Conservation (phyloP, 768 basidiomycete genomes). For the Termitomyces sp. region DNA sequence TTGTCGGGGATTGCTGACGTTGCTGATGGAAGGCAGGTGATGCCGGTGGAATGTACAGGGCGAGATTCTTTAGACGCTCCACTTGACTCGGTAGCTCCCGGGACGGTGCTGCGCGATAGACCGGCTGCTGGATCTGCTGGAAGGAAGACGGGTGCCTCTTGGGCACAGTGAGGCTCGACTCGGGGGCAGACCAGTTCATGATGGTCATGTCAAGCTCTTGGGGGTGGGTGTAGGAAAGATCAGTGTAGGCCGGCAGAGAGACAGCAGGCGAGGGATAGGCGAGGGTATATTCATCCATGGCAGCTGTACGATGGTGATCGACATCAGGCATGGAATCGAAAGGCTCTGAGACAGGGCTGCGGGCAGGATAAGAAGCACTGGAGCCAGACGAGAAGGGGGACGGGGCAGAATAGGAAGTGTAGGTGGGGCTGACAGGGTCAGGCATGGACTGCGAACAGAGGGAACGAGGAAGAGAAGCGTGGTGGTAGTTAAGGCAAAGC, state of each 20-base stretch:
- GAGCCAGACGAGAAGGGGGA: conserved; percentile 37
- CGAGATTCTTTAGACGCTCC: conserved; percentile 14
- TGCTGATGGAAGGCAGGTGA: conserved; percentile 12
- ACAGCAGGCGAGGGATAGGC: conserved; percentile 11
- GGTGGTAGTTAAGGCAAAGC: conserved; percentile 8
- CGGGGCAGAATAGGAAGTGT: conserved; percentile 28
- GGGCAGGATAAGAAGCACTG: conserved; percentile 22
- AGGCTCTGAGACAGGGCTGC: conserved; percentile 33
- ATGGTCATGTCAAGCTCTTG: conserved; percentile 15
- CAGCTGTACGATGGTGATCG: conserved; percentile 1
- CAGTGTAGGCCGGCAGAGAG: conserved; percentile 14
- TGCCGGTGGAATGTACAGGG: conserved; percentile 15
- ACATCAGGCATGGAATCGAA: conserved; percentile 9
- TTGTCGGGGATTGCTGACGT: conserved; percentile 11
- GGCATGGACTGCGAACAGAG: conserved; percentile 14
- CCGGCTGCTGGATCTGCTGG: conserved; percentile 9
- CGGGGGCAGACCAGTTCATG: conserved; percentile 12
- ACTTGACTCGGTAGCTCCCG: conserved; percentile 12
- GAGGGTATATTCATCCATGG: conserved; percentile 9
- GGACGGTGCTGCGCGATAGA: conserved; percentile 8
- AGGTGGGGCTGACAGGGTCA: conserved; percentile 28
- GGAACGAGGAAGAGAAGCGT: background rate
- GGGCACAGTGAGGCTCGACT: background rate
- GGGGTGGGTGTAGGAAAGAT: conserved; percentile 13
- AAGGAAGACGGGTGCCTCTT: conserved; percentile 8